Evolutionary conservation across 2,329 filamentous ascomycete species (phyloP).

Genomic region (Alternaria hordeiaustralica): DNA sequence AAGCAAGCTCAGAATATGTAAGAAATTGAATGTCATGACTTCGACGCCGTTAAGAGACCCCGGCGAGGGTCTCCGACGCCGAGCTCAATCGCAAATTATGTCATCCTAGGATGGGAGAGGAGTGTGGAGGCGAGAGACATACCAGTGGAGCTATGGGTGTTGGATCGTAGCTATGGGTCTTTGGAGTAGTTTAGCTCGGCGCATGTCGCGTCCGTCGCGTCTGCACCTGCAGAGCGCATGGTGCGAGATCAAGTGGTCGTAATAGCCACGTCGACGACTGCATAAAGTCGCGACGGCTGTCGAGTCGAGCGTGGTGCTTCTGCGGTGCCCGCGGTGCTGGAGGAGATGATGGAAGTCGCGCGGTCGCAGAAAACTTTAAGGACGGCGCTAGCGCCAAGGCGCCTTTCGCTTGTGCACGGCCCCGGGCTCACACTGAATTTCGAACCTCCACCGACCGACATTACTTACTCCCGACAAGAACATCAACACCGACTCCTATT

Average conservation of each 20-base stretch:
- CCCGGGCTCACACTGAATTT: slow-evolving; percentile 17
- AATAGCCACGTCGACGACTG: neutral
- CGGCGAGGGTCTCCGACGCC: slow-evolving; percentile 86
- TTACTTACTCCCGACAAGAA: slow-evolving; percentile 36
- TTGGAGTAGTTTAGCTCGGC: neutral
- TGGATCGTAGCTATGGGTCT: slow-evolving; percentile 5
- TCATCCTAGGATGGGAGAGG: slow-evolving; percentile 69
- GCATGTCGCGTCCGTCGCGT: neutral
- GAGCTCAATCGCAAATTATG: slow-evolving; percentile 99
- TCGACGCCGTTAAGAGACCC: slow-evolving; percentile 79
- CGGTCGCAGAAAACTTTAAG: slow-evolving; percentile 22
- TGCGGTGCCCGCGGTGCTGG: neutral
- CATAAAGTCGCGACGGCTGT: neutral
- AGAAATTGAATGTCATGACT: slow-evolving; percentile 91
- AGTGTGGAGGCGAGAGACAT: slow-evolving; percentile 20
- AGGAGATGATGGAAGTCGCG: slow-evolving; percentile 12
- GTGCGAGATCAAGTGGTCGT: neutral
- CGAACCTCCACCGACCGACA: slow-evolving; percentile 22
- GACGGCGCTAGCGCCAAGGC: slow-evolving; percentile 16
- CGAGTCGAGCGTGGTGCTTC: neutral
- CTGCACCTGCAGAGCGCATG: neutral
- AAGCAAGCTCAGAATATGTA: slow-evolving; percentile 90
- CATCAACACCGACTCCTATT: slow-evolving; percentile 45
- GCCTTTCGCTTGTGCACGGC: slow-evolving; percentile 16
- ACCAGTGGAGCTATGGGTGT: slow-evolving; percentile 22